Evolutionary conservation across 2,329 filamentous ascomycete genomes (phyloP).

Genomic region (Trichoderma hamatum): DNA sequence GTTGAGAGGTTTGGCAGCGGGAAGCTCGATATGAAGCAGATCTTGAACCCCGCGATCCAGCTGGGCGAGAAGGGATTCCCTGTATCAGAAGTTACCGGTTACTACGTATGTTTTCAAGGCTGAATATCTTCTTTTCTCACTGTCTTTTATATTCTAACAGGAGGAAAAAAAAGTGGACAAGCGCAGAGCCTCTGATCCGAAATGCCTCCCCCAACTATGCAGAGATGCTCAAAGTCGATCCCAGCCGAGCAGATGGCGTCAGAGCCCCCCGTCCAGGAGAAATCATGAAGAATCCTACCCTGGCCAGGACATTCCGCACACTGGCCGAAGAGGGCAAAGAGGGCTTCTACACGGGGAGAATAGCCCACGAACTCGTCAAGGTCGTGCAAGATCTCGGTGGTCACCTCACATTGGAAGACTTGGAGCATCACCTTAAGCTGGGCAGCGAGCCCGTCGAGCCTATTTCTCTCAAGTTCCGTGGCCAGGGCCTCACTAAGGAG

Average conservation of each 20-base stretch:
- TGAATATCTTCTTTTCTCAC: not conserved
- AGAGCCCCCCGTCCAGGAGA: slow-evolving; percentile 80
- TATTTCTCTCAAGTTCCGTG: slow-evolving; percentile 78
- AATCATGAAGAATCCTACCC: slow-evolving; percentile 80
- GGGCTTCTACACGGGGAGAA: slow-evolving; percentile 85
- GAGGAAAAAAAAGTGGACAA: slow-evolving; percentile 66
- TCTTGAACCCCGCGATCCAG: slow-evolving; percentile 80
- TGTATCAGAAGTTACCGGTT: slow-evolving; percentile 76
- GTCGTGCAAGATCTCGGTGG: slow-evolving; percentile 78
- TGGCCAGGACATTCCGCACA: slow-evolving; percentile 79
- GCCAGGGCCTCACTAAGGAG: slow-evolving; percentile 53
- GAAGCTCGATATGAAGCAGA: slow-evolving; percentile 73
- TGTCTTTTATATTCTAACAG: not conserved
- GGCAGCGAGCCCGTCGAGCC: slow-evolving; percentile 81
- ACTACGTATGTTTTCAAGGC: slow-evolving; percentile 61
- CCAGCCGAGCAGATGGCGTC: slow-evolving; percentile 66
- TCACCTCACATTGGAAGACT: slow-evolving; percentile 75
- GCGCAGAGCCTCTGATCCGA: slow-evolving; percentile 64
- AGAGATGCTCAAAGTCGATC: slow-evolving; percentile 84
- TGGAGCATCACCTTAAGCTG: slow-evolving; percentile 69
- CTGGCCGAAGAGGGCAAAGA: slow-evolving; percentile 81
- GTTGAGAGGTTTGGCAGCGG: slow-evolving; percentile 88
- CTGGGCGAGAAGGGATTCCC: slow-evolving; percentile 88
- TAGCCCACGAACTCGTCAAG: slow-evolving; percentile 80
- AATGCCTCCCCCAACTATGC: slow-evolving; percentile 80